phyloP scores from a whole-genome alignment of 805 yeast genomes.

The Ogataea ramenticola region DNA sequence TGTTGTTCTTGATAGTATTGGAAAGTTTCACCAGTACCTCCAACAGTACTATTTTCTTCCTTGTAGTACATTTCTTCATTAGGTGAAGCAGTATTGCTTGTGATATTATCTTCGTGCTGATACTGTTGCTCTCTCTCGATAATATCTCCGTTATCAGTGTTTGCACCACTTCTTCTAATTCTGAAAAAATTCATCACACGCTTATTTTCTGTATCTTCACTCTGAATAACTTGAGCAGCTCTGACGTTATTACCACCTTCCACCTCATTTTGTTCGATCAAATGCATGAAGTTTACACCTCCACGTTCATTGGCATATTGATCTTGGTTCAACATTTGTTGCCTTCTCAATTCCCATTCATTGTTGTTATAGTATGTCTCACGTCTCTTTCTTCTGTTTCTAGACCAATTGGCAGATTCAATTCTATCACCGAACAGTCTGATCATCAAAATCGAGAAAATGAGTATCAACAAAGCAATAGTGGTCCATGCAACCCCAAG shows the following conservation, averaged over 20 bases:
- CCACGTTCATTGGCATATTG: conserved; percentile 1
- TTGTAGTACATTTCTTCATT: background rate
- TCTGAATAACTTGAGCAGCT: background rate
- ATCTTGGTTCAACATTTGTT: background rate
- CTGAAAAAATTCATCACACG: background rate
- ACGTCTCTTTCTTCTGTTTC: conserved; percentile 8
- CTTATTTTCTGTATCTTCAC: no score
- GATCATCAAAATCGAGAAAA: conserved; percentile 3
- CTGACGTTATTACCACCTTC: background rate
- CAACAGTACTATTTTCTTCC: background rate
- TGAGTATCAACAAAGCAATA: conserved; percentile 18
- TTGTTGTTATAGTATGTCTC: background rate
- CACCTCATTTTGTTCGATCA: conserved; percentile 5
- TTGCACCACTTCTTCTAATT: background rate
- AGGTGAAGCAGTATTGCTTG: background rate
- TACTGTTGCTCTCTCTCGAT: background rate
- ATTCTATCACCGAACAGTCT: background rate
- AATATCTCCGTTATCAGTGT: background rate
- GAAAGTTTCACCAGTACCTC: background rate
- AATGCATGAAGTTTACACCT: conserved; percentile 9
- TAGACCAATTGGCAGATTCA: conserved; percentile 1
- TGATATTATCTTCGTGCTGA: background rate
- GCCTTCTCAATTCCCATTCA: background rate
- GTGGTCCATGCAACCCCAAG: conserved; percentile 63
- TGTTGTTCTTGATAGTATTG: background rate